These are phyloP conservation scores for Leccinum griseonigrum DNA, from an alignment of 1,284 basidiomycete genomes.

Conservation along the genomic window DNA sequence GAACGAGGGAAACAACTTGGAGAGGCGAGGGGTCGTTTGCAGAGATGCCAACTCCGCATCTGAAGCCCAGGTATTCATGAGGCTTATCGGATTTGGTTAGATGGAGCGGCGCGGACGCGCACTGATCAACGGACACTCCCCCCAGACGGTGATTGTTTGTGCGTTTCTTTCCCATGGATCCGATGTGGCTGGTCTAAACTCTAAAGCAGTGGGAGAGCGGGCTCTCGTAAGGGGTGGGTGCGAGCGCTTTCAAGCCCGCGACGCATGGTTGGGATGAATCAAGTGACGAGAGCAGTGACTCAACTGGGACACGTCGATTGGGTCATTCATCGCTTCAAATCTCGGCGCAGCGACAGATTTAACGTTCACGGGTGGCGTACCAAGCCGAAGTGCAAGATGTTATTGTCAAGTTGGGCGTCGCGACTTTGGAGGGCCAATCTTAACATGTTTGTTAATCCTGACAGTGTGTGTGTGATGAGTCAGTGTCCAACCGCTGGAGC, in stretches of 20 bases:
- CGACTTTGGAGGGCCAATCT: background rate
- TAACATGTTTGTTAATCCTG: background rate
- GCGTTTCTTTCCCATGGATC: slow-evolving; percentile 19
- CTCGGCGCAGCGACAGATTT: background rate
- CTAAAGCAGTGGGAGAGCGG: slow-evolving; percentile 15
- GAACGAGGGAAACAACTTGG: slow-evolving; percentile 5
- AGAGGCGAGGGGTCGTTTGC: background rate
- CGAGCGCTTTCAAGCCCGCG: slow-evolving; percentile 1
- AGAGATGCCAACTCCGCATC: slow-evolving; percentile 8
- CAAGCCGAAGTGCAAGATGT: background rate
- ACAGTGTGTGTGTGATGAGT: background rate
- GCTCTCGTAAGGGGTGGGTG: slow-evolving; percentile 18
- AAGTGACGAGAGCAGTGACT: background rate
- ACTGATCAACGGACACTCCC: background rate
- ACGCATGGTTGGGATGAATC: background rate
- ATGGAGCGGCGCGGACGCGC: slow-evolving; percentile 11
- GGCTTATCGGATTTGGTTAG: slow-evolving; percentile 22
- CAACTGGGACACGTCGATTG: background rate
- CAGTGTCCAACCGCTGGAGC: slow-evolving; percentile 1
- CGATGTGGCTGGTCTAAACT: slow-evolving; percentile 17
- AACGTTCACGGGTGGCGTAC: background rate
- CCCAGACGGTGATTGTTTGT: slow-evolving; percentile 5
- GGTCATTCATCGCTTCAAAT: background rate
- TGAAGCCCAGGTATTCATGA: background rate
- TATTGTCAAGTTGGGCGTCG: background rate